These are phyloP conservation scores for Phytophthora pisi DNA, from an alignment of 352 stramenopile species.

Conservation along the genomic window DNA sequence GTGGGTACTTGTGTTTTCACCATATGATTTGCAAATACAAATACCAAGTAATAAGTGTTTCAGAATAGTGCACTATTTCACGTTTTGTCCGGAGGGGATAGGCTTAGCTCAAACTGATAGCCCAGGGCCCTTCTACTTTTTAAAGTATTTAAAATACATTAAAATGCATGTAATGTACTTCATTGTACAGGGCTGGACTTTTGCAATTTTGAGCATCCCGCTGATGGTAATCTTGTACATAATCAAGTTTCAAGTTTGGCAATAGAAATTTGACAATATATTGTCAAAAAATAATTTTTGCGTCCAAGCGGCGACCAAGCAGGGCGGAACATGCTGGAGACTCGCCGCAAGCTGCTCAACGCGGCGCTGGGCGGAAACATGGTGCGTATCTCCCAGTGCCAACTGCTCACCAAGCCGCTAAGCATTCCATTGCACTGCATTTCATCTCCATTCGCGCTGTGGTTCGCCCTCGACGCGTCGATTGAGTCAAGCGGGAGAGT, in stretches of 20 bases:
- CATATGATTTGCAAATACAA: too few species aligned
- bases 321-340: slow-evolving; percentile 52
- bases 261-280: not conserved
- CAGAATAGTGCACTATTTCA: too few species aligned
- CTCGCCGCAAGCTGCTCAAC: slow-evolving; percentile 76
- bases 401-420: not conserved
- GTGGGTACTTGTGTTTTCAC: too few species aligned
- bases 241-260: not conserved
- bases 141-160: too few species aligned
- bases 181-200: too few species aligned
- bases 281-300: not conserved
- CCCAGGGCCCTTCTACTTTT: too few species aligned
- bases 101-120: too few species aligned
- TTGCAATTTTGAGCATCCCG: too few species aligned
- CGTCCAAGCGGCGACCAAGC: slow-evolving; percentile 1
- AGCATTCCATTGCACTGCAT: slow-evolving; percentile 9
- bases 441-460: slow-evolving; percentile 9
- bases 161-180: too few species aligned
- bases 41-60: too few species aligned
- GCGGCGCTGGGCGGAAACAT: slow-evolving; percentile 67
- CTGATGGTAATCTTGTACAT: not conserved
- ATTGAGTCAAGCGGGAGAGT: slow-evolving; percentile 2
- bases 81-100: too few species aligned
- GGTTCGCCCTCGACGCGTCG: not conserved
- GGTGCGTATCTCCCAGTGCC: slow-evolving; percentile 40